Evolutionary conservation across 2,329 filamentous ascomycete species (phyloP), one percentile per base, ranked within the genome.

Genomic region (Ceratocystiopsis minuta): DNA sequence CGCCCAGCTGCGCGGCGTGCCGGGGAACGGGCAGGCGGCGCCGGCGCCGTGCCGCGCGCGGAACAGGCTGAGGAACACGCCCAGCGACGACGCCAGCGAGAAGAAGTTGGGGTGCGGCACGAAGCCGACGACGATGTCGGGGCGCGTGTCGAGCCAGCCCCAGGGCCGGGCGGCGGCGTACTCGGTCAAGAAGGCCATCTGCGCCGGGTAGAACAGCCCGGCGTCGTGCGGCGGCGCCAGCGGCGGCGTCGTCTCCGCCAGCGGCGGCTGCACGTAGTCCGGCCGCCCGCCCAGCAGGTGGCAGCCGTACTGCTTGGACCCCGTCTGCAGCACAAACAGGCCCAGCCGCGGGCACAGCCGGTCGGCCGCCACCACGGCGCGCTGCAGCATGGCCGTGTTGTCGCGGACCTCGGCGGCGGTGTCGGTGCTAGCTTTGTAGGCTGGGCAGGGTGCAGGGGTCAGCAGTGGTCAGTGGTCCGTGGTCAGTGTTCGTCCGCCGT

Each of bases 341-440:
- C 59, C 58, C 47, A 55, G 58, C 34, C 34, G 51, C 37, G 47
- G 54, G 48, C 51, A 58, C 14, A 60, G 52, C 24, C 44, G 43
- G 44, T 60, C 56, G 16, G 57, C 48, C 16, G 58, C 54, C 15
- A 52, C 55, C n/a, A 57, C 55, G 6, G 58, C 56, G 37, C 58
- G 52, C 48, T 59, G 53, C 44, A 61, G 61, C 56, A 66, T 62
- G 1, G 54, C 53, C 11, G 60, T 52, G 20, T 60, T 60, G 40
- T 64, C 60, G 18, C 57, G 50, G 36, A 56, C 44, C 45, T 64
- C 60, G 44, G 59, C 54, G 16, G 56, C 49, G 11, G 58, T 39
- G 43, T 65, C 59, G 15, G 55, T 53, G 15, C 53, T 55, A 14
- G 58, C 60, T 49, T 63, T 64, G 51, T 62, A 64, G 38, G 62